Base-by-base conservation (phyloP, 371 early-diverging fungal genomes). In the Mortierella sp. region DNA sequence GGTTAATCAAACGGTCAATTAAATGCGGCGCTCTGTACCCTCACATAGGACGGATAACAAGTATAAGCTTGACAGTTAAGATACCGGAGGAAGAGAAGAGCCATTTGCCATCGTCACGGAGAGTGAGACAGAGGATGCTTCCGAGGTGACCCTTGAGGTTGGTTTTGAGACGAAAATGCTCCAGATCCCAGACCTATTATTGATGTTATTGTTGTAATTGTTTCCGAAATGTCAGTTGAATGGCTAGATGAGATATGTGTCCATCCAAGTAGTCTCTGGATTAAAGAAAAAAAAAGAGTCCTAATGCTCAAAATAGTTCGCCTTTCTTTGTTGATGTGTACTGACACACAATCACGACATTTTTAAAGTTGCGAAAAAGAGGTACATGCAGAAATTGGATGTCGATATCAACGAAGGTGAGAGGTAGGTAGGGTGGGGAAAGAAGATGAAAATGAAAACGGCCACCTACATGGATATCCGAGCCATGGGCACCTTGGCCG, bases 81-180 rank as follows among this genome's bases (percentile, higher is more conserved):
- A 80, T 87, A 92, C 94, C 95, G 47, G 95, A 95, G 34, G 93
- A 95, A 80, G 95, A 95, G 75, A 94, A 95, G 45, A 96, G 81
- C 83, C 91, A 90, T 60, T 88, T 84, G 70, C 91, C 89, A 70
- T 90, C 92, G 2, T 79, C 81, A 11, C 93, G 93, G 21, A 96
- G 74, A 10, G 90, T 90, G 70, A 96, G 80, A 1, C 93, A 90
- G 50, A 95, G 89, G 44, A 96, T 93, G 58, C 94, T 93, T 26
- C 95, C 94, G 8, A 90, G 84, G 77, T 96, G 96, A 0, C 95
- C 96, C 72, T 88, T 86, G 19, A 95, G 90, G 26, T 90, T 89
- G 1, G 88, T 90, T 11, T 90, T 88, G 26, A 93, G 90, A 24
- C 91, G 91, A 80, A 92, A 96, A 3, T 92, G 94, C 63, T 90